Percentiles rank a stretch among this genome's conserved stretches.
Evolutionary conservation across 2,329 filamentous ascomycete species (phyloP).

Genomic region (Drechslera avenae): DNA sequence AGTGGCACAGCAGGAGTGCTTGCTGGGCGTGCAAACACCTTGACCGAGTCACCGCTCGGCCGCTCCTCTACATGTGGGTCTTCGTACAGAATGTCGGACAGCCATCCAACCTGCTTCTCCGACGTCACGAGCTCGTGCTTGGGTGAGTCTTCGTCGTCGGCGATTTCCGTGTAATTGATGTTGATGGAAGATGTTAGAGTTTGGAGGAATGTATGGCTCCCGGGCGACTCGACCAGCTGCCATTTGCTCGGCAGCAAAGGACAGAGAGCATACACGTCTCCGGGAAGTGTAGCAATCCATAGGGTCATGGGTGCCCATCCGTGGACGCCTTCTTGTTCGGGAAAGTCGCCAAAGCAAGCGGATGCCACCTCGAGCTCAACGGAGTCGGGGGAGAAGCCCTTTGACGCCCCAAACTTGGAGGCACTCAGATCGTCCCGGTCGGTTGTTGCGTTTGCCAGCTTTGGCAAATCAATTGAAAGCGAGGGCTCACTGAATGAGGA

Average conservation of each 20-base stretch:
- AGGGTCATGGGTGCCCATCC: conserved; percentile 94
- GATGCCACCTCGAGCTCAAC: conserved; percentile 94
- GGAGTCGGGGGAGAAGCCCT: conserved; percentile 83
- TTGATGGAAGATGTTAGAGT: conserved; percentile 84
- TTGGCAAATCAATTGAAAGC: conserved; percentile 84
- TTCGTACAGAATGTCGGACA: conserved; percentile 54
- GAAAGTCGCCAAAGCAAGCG: conserved; percentile 81
- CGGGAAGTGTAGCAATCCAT: conserved; percentile 94
- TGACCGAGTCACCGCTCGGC: conserved; percentile 50
- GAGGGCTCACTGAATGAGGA: conserved; percentile 86
- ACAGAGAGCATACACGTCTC: conserved; percentile 91
- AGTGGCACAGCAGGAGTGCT: conserved; percentile 62
- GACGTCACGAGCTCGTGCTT: conserved; percentile 50
- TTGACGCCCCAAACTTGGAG: conserved; percentile 73
- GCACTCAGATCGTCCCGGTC: conserved; percentile 83
- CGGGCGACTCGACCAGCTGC: conserved; percentile 59
- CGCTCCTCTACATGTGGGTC: conserved; percentile 53
- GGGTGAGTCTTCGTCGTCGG: conserved; percentile 46
- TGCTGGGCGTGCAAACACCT: conserved; percentile 62
- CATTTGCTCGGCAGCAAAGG: conserved; percentile 87
- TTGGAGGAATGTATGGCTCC: conserved; percentile 72
- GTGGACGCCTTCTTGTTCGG: conserved; percentile 60
- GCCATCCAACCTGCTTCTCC: conserved; percentile 65
- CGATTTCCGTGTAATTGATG: conserved; percentile 58
- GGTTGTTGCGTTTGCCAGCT: conserved; percentile 81